Evolutionary conservation across 345 rosid species (phyloP).

Genomic region (Lagerstroemia speciosa): DNA sequence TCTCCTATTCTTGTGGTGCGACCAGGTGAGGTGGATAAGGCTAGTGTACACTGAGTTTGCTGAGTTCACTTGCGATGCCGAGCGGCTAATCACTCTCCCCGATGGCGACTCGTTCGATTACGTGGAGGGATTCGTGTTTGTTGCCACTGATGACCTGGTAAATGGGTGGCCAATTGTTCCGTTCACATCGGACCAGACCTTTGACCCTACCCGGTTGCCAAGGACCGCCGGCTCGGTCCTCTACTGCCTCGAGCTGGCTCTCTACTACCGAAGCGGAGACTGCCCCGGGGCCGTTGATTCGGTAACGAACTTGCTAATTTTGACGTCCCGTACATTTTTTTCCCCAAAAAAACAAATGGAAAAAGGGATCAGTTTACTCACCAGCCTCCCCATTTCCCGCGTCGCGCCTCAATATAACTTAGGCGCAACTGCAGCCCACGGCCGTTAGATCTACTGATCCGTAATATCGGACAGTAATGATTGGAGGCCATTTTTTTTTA

Average conservation of each 20-base stretch:
- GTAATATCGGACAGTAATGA: background rate
- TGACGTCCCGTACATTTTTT: too few species aligned
- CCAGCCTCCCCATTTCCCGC: too few species aligned
- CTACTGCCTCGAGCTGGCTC: constrained; percentile 65
- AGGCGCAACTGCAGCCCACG: too few species aligned
- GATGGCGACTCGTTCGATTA: constrained; percentile 61
- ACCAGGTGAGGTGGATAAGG: constrained; percentile 91
- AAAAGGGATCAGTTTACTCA: too few species aligned
- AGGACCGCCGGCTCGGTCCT: constrained; percentile 52
- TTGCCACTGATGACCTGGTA: constrained; percentile 60
- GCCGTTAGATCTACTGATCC: too few species aligned
- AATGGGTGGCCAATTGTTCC: constrained; percentile 85
- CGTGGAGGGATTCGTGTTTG: constrained; percentile 81
- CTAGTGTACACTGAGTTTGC: constrained; percentile 63
- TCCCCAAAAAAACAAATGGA: too few species aligned
- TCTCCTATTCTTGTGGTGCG: background rate
- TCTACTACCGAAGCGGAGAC: constrained; percentile 43
- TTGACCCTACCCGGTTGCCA: constrained; percentile 38
- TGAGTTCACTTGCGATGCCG: constrained; percentile 62
- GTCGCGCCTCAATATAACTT: too few species aligned
- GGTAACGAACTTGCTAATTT: constrained; percentile 33
- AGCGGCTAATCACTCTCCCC: constrained; percentile 58
- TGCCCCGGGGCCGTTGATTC: constrained; percentile 34
- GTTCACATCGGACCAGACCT: constrained; percentile 27
- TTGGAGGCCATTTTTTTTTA: too few species aligned